Percentiles rank a stretch among this genome's conserved stretches.
These are phyloP conservation scores for Brettanomyces naardenensis DNA, from an alignment of 805 yeast species.

Conservation along the genomic window DNA sequence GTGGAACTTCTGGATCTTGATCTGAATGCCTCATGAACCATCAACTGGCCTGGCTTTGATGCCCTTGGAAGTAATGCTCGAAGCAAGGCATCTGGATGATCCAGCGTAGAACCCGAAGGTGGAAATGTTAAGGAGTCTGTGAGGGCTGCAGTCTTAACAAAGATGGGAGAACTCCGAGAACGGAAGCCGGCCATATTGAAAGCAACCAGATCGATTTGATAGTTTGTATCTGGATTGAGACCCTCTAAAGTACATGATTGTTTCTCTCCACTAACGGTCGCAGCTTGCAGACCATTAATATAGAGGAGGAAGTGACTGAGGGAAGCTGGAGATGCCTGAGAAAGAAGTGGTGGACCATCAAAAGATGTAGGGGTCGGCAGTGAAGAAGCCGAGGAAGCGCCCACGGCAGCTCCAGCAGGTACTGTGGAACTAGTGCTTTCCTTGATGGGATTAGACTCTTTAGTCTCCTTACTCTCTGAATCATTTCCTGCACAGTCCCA, in stretches of 20 bases:
- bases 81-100: constrained; percentile 32
- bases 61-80: constrained; percentile 26
- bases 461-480: constrained; percentile 1
- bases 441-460: not conserved
- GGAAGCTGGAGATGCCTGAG: constrained; percentile 14
- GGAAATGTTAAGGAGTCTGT: not conserved
- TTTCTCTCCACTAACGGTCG: constrained; percentile 27
- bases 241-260: constrained; percentile 28
- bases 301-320: constrained; percentile 31
- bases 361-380: no score
- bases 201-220: constrained; percentile 36
- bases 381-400: not conserved
- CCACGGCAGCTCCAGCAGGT: not conserved
- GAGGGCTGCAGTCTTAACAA: constrained; percentile 29
- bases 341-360: constrained; percentile 21
- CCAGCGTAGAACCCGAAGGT: constrained; percentile 16
- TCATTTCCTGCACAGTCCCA: constrained; percentile 34
- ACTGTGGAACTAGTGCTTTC: not conserved
- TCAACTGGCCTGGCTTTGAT: constrained; percentile 21
- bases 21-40: constrained; percentile 22
- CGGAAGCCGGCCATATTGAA: constrained; percentile 31
- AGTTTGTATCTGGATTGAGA: constrained; percentile 28
- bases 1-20: constrained; percentile 31
- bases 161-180: constrained; percentile 33
- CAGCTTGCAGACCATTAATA: constrained; percentile 31